A percentile compares a stretch with the other conserved stretches of the same genome.
These are phyloP conservation scores for Guadua angustifolia DNA, from an alignment of 176 grass and related monocot species.

Conservation along the genomic window DNA sequence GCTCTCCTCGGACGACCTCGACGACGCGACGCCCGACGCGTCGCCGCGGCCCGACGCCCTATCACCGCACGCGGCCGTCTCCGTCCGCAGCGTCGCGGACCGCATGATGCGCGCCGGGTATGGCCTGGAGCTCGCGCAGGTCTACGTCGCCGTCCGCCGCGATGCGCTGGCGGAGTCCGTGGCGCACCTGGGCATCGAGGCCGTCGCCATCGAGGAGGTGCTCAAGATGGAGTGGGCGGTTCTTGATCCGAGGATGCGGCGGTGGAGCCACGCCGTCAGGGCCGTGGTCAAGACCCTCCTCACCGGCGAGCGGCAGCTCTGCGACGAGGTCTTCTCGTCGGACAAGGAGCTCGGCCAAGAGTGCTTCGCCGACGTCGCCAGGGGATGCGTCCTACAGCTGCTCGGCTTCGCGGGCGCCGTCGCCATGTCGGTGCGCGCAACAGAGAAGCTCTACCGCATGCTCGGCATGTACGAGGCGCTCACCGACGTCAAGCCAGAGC, in stretches of 20 bases:
- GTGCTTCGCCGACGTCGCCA: conserved; percentile 80
- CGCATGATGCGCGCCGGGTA: conserved; percentile 75
- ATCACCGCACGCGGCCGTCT: conserved; percentile 32
- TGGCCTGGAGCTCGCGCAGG: conserved; percentile 71
- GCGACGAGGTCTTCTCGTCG: conserved; percentile 59
- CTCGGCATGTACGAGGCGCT: conserved; percentile 89
- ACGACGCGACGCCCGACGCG: conserved; percentile 33
- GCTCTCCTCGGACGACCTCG: conserved; percentile 44
- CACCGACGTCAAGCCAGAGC: conserved; percentile 50
- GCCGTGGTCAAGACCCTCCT: conserved; percentile 51
- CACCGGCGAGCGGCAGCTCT: conserved; percentile 53
- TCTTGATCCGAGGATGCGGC: conserved; percentile 75
- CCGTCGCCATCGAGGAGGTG: conserved; percentile 77
- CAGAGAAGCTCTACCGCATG: conserved; percentile 77
- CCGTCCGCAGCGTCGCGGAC: conserved; percentile 45
- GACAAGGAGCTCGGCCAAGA: conserved; percentile 59
- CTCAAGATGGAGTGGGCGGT: conserved; percentile 63
- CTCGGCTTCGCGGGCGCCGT: conserved; percentile 75
- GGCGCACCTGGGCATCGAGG: conserved; percentile 53
- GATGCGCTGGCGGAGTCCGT: conserved; percentile 67
- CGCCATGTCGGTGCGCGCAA: conserved; percentile 55
- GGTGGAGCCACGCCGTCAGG: conserved; percentile 68
- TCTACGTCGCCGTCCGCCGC: conserved; percentile 61
- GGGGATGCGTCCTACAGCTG: conserved; percentile 69
- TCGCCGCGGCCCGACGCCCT: conserved; percentile 44